Base-by-base conservation (phyloP, 257 asterid genomes). In the Datura wrightii region DNA sequence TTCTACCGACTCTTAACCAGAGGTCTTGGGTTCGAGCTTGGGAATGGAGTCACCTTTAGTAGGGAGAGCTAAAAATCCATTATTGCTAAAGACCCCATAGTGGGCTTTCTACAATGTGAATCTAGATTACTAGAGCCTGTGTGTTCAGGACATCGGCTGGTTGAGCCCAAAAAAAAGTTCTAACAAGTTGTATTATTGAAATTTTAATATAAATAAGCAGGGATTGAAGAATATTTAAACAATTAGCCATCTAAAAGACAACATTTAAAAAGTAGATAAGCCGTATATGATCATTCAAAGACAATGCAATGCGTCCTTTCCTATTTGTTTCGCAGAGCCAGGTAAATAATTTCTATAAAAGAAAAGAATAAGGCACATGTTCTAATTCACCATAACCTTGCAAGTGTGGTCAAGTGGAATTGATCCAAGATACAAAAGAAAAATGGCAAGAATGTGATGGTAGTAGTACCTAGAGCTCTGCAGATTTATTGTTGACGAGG, bases 361-460 rank as follows among this genome's bases (percentile, higher is more conserved):
- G 84, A 67, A 50, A 79, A 1, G 34, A 67, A 65, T 5, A 39
- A 52, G n/a, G 18, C 16, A 72, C 39, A 46, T 46, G 58, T 72
- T 72, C 80, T 46, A 72, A 72, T 46, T 11, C 58, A 19, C 37
- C 80, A 72, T 46, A 48, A 72, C 58, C 58, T 10, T 19, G 80
- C 0, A 72, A 72, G 80, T 72, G 41, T 44, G 80, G 56, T 72
- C 34, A 0, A n/a, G 80, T 5, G 9, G 5, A 71, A 10, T 72
- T 44, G 58, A 72, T 72, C 80, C 3, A 5, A 46, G n/a, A 10
- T 19, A 19, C 80, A 72, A 0, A 42, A 72, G 80, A 72, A 72
- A 59, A 44, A 72, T 44, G 58, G n/a, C 9, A 24, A 46, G 18
- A 72, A 2, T 58, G 18, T 8, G 80, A 39, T 44, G 6, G 56